Base-by-base conservation (phyloP, 257 asterid genomes). In the Solanum commersonii region DNA sequence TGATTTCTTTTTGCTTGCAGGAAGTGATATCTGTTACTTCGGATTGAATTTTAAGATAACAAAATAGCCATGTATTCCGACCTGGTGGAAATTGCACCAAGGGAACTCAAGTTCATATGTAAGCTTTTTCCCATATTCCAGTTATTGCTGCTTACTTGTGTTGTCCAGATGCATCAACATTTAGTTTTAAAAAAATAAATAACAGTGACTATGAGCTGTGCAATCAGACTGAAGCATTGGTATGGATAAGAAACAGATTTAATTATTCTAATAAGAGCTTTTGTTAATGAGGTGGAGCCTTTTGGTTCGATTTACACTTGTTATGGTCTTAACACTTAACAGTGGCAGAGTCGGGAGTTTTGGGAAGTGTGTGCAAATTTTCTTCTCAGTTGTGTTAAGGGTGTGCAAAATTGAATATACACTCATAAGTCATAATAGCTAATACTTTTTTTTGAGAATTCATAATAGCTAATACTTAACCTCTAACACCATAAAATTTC, bases 21-120 rank as follows among this genome's bases (percentile, higher is more conserved):
- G 87, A 63, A 38, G 70, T 82, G 88, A 6, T 44, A 3, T 56
- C 74, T 73, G 37, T 22, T n/a, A 60, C 68, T 60, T 52, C 31
- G 16, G 77, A 40, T 37, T 34, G 60, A 23, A 35, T 84, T 29
- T 52, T 60, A 72, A 52, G 84, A 73, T 37, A 88, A 63, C n/a
- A 10, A 60, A 84, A 88, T 29, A 83, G 89, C 67, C 38, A 92
- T 92, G 93, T 83, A 82, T 89, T 71, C 38, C 18, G 88, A 90
- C n/a, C 91, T 90, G 81, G 86, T 92, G 73, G 94, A 90, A 63
- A 87, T 92, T 63, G 88, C 87, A 38, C 94, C 94, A 0, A 68
- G 46, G 67, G 94, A 92, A 49, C 89, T 92, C 88, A 76, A 87
- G 81, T 89, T 92, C 90, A 83, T 46, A 27, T 88, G 94, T 92